Base-by-base conservation (phyloP, 495 filamentous ascomycete species). In the Aspergillus sparsus region DNA sequence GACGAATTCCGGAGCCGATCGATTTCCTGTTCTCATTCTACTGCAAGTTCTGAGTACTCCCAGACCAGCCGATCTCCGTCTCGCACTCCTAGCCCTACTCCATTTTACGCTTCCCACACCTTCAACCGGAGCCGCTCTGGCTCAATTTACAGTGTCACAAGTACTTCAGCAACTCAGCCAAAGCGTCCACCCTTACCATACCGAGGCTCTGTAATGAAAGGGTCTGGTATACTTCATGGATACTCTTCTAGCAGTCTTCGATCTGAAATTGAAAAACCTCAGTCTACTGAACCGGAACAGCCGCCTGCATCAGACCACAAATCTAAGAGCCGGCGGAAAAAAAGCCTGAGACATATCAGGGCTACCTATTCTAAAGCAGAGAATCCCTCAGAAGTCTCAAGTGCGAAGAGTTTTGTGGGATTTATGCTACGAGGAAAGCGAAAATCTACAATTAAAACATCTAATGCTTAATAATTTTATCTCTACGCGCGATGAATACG, bases 171-270 rank as follows among this genome's bases (percentile, higher is more conserved):
- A 11, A 33, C 34, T 13, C 49, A 42, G n/a, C 31, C 18, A n/a
- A 64, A 64, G 7, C 69, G 69, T 21, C 64, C 71, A 2, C 72
- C 68, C 0, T 18, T 67, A 3, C 66, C 69, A 42, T 64, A 69
- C 53, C 71, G 69, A 16, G 62, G 61, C 8, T 71, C 70, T 51
- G 61, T 74, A 0, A 62, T 72, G 32, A 73, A 73, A 35, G 66
- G 72, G 35, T 74, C 84, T 6, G 88, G 88, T 2, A 82, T 86
- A 0, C 90, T 87, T 15, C 93, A 86, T 80, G 89, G 90, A 47
- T 82, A 83, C 63, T 93, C 87, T 0, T 82, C 86, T 15, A 93
- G 74, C 27, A 83, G 80, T 9, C 67, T 82, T 9, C 39, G 87
- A 66, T 59, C 89, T 71, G 62, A 79, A 77, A 50, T 94, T 77